These are phyloP conservation scores for Trametes pubescens DNA, from an alignment of 1,284 basidiomycete genomes.

Conservation along the genomic window DNA sequence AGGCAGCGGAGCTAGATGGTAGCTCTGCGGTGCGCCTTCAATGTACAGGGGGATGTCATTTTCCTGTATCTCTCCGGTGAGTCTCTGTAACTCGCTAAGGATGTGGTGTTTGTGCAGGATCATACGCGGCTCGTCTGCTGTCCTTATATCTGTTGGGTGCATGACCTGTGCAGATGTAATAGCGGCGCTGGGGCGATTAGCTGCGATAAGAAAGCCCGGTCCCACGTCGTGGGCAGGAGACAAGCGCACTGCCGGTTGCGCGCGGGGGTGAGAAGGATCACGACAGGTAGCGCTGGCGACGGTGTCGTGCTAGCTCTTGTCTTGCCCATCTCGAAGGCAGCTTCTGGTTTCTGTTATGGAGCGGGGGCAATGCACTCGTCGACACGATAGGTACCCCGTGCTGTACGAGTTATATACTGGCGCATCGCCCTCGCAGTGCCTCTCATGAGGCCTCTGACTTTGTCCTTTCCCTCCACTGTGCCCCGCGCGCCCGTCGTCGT, in stretches of 20 bases:
- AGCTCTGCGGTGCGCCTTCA: too few relatives aligned
- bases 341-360: not conserved
- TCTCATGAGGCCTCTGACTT: not conserved
- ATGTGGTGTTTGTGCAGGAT: too few relatives aligned
- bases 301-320: not conserved
- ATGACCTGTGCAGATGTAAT: not conserved
- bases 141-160: not conserved
- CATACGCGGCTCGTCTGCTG: not conserved
- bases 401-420: not conserved
- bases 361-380: not conserved
- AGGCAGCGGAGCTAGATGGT: too few relatives aligned
- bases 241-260: slow-evolving; percentile 1
- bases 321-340: not conserved
- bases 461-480: not conserved
- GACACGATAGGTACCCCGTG: not conserved
- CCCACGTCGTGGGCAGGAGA: not conserved
- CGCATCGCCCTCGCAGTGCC: not conserved
- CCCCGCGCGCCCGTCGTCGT: not conserved
- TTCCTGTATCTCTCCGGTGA: too few relatives aligned
- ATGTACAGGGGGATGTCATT: too few relatives aligned
- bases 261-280: not conserved
- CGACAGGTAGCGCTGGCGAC: not conserved
- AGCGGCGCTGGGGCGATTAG: not conserved
- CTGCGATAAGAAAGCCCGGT: not conserved
- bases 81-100: too few relatives aligned